Evolutionary conservation across 495 filamentous ascomycete genomes (phyloP), one percentile per base, ranked within the genome.

Genomic region (Emericellopsis terricola): DNA sequence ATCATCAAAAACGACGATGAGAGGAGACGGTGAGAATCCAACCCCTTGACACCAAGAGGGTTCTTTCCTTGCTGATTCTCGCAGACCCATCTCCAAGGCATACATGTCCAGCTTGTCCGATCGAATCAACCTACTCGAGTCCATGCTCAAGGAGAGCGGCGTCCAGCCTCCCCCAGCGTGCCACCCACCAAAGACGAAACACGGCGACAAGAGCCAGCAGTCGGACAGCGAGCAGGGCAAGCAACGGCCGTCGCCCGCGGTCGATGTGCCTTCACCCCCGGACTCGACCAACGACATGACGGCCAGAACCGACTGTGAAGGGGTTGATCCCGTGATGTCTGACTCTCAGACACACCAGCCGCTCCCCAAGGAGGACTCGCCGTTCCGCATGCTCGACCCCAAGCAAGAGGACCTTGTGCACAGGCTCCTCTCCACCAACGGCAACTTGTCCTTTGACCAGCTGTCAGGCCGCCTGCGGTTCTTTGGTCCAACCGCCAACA

Each of bases 1-100:
- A 49, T 70, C 21, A 70, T 70, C 41, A 65, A 61, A 43, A 68
- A 68, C 43, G 65, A 70, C 41, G 65, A 70, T 42, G 63, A 70
- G 43, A 46, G 65, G 28, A 43, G 65, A 40, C 47, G 62, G 63
- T 62, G 39, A 28, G 51, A 47, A 20, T 13, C 19, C 10, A 8
- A 18, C 16, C 21, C 23, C 23, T 26, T 11, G 7, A 15, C 28
- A 10, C 29, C 6, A 4, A n/a, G 23, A 8, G n/a, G 3, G 15
- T 10, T 7, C 9, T 18, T 19, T 6, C 10, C n/a, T 1, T 38
- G 38, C n/a, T n/a, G n/a, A n/a, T n/a, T n/a, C n/a, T n/a, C 38
- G 33, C 29, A 66, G 62, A 29, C 65, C 65, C 2, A 65, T 70
- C 17, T 70, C 65, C 5, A 55, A 66, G 42, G 65, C 63, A 30